Base-by-base conservation (phyloP, 2,329 filamentous ascomycete genomes). In the Periconia sp. region DNA sequence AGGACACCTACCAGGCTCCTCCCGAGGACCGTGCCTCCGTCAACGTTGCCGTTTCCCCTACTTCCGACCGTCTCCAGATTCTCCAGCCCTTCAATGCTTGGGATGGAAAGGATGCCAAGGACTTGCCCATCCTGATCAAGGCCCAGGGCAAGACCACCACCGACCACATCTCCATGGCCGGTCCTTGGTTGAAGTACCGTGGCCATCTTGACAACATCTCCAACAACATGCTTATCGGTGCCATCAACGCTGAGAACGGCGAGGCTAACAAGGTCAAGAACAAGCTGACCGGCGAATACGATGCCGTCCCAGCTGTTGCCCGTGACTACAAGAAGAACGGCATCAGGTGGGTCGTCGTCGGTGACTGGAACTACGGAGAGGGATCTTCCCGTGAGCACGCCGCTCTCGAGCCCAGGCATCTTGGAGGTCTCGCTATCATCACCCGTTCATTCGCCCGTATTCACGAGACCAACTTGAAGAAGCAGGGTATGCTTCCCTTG, bases 401-500 rank as follows among this genome's bases (percentile, higher is more conserved):
- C 67, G 94, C 94, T 77, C 87, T 99, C 58, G 93, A 99, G 84
- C 94, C 94, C 74, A 88, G 94, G 76, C 93, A 97, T 82, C 88
- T 99, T 62, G 94, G 94, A 73, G 94, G 93, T 77, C 85, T 97
- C 71, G 94, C 93, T 72, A 96, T 99, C 82, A 95, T 99, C 76
- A 92, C 89, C 73, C 89, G 91, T 74, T 91, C 86, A 62, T 99
- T 99, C 75, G 94, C 94, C 72, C 94, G 94, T 89, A 99, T 99
- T 74, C 94, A 99, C 85, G 94, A 99, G 85, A 99, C 94, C 83
- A 99, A 99, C 86, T 81, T 99, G 82, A 99, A 99, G 91, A 99
- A 99, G 89, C 94, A 99, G 86, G 94, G 94, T 80, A 97, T 99
- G 93, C 90, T 99, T 81, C 94, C 94, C 71, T 85, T 99, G 63